These are phyloP conservation scores for Zanthoxylum bungeanum DNA, from an alignment of 345 rosid species.

Conservation along the genomic window DNA sequence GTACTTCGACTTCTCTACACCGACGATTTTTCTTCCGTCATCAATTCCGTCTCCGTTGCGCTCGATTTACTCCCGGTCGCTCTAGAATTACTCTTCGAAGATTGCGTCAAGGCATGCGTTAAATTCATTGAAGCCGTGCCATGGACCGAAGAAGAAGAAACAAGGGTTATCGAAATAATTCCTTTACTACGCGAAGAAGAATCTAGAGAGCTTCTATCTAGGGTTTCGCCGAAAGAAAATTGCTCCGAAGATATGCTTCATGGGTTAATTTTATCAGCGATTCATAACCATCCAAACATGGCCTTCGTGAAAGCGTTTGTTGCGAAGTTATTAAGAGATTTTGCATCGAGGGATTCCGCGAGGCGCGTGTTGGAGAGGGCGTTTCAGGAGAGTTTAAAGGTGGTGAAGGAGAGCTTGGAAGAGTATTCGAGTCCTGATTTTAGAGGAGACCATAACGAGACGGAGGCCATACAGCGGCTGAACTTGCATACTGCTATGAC, in stretches of 20 bases:
- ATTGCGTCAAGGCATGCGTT: conserved; percentile 45
- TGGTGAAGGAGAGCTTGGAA: conserved; percentile 61
- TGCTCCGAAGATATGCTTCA: conserved; percentile 62
- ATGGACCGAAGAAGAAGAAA: conserved; percentile 71
- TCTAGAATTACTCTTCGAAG: conserved; percentile 58
- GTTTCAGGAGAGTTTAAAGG: conserved; percentile 48
- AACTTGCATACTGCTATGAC: conserved; percentile 64
- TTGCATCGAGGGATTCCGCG: conserved; percentile 47
- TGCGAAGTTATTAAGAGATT: conserved; percentile 58
- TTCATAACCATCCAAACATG: conserved; percentile 46
- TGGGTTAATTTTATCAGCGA: conserved; percentile 48
- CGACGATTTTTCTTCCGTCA: conserved; percentile 32
- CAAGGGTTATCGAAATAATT: conserved; percentile 38
- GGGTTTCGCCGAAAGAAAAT: conserved; percentile 34
- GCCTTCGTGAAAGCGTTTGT: conserved; percentile 65
- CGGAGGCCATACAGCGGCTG: conserved; percentile 67
- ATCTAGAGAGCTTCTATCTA: conserved; percentile 51
- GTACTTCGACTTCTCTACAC: conserved; percentile 58
- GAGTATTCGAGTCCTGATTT: conserved; percentile 71
- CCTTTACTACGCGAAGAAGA: conserved; percentile 48
- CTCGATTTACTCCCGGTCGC: conserved; percentile 61
- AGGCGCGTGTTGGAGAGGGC: conserved; percentile 57
- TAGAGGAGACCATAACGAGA: conserved; percentile 67
- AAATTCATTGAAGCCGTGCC: conserved; percentile 62
- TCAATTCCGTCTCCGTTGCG: conserved; percentile 41